Conservation (phyloP, 345 rosid species). For the Syzygium aqueum region DNA sequence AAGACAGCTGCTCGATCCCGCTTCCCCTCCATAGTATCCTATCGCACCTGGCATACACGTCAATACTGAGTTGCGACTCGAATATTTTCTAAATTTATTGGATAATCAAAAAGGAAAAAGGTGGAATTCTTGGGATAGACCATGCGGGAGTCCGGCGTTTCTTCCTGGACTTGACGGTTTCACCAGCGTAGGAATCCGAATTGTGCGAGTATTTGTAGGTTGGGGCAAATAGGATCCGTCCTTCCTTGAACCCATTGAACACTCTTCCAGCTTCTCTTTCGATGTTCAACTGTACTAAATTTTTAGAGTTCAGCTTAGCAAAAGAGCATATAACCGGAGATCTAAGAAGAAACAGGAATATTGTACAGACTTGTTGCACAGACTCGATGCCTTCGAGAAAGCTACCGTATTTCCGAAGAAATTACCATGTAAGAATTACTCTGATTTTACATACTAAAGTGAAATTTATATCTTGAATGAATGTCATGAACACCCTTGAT, state of each 20-base stretch:
- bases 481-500: not conserved
- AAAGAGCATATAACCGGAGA: not conserved
- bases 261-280: slow-evolving; percentile 94
- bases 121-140: slow-evolving; percentile 12
- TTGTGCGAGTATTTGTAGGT: slow-evolving; percentile 82
- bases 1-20: slow-evolving; percentile 73
- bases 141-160: slow-evolving; percentile 98
- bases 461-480: not conserved
- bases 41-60: slow-evolving; percentile 62
- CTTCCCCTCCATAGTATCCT: slow-evolving; percentile 80
- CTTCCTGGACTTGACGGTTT: slow-evolving; percentile 76
- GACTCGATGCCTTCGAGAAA: not conserved
- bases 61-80: not conserved
- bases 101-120: not conserved
- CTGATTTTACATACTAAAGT: not conserved
- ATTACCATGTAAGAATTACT: not conserved
- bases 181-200: slow-evolving; percentile 89
- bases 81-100: not conserved
- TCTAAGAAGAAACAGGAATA: not conserved
- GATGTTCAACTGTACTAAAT: slow-evolving; percentile 43
- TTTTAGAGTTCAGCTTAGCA: not conserved
- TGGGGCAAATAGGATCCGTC: slow-evolving; percentile 72
- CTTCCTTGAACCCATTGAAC: slow-evolving; percentile 70
- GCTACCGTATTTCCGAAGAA: not conserved
- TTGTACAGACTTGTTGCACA: not conserved